Conservation (phyloP, 495 filamentous ascomycete genomes). For the Entonaema liquescens region DNA sequence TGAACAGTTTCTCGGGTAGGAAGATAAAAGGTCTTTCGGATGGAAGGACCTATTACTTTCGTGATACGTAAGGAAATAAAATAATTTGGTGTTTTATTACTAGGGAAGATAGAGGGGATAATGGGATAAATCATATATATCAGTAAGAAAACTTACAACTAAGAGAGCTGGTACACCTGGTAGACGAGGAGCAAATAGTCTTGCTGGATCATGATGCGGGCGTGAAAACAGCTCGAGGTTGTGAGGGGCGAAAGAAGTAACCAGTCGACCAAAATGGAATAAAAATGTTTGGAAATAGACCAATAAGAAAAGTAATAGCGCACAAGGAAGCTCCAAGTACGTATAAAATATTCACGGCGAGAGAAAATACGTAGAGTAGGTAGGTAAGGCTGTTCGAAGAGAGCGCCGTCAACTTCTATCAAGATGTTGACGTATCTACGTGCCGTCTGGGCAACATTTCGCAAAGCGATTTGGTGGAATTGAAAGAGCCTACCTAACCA, state of each 20-base stretch:
- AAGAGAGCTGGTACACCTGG: constrained; percentile 33
- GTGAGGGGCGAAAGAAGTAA: constrained; percentile 21
- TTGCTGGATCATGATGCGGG: constrained; percentile 45
- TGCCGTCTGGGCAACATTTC: constrained; percentile 21
- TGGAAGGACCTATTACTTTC: background rate
- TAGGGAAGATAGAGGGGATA: background rate
- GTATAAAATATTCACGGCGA: background rate
- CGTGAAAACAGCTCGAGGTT: constrained; percentile 2
- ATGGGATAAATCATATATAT: background rate
- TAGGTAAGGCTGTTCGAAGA: constrained; percentile 9
- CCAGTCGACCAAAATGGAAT: background rate
- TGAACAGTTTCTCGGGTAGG: background rate
- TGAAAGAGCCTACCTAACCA: constrained; percentile 11
- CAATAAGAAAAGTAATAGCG: background rate
- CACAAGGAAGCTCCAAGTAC: background rate
- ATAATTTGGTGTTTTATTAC: background rate
- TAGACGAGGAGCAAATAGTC: constrained; percentile 17
- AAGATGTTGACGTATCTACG: constrained; percentile 28
- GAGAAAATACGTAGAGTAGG: background rate
- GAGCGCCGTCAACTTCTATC: constrained; percentile 24
- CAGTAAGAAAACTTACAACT: constrained; percentile 32
- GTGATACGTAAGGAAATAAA: background rate
- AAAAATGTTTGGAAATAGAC: background rate
- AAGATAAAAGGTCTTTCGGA: too few species aligned
- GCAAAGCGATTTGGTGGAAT: constrained; percentile 34